Evolutionary conservation across 805 yeast species (phyloP).

Genomic region (Wickerhamiella kurtzmanii): DNA sequence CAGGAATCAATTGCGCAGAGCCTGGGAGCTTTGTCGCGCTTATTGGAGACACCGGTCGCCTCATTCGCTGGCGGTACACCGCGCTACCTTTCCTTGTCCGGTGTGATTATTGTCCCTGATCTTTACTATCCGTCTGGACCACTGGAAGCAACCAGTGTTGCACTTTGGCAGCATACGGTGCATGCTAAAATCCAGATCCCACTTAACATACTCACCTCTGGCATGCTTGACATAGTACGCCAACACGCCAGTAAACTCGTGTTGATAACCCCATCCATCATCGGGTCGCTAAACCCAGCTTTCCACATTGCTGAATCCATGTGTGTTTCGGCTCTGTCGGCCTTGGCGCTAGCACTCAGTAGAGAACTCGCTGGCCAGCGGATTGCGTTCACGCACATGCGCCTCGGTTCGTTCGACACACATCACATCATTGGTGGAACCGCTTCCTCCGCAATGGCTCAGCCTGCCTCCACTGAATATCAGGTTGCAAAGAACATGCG

Average conservation of each 20-base stretch:
- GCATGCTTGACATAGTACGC: constrained; percentile 42
- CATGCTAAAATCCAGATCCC: constrained; percentile 37
- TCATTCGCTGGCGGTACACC: constrained; percentile 48
- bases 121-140: constrained; percentile 57
- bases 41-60: constrained; percentile 40
- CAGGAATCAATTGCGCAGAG: constrained; percentile 35
- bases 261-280: constrained; percentile 41
- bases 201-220: constrained; percentile 39
- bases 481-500: constrained; percentile 25
- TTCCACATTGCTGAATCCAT: constrained; percentile 53
- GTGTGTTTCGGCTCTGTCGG: constrained; percentile 33
- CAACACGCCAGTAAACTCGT: constrained; percentile 38
- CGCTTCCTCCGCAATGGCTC: neutral
- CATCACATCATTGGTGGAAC: constrained; percentile 10
- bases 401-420: constrained; percentile 36
- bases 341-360: constrained; percentile 29
- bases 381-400: constrained; percentile 32
- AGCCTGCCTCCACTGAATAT: constrained; percentile 12
- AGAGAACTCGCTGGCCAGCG: constrained; percentile 33
- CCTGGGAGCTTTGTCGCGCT: constrained; percentile 35
- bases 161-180: constrained; percentile 39
- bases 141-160: constrained; percentile 38
- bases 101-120: constrained; percentile 58
- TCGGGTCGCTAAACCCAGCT: constrained; percentile 41
- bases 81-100: constrained; percentile 44